Evolutionary conservation across 306 rosid species (phyloP), one percentile per base, ranked within the genome.

Genomic region (Ziziphus jujuba): DNA sequence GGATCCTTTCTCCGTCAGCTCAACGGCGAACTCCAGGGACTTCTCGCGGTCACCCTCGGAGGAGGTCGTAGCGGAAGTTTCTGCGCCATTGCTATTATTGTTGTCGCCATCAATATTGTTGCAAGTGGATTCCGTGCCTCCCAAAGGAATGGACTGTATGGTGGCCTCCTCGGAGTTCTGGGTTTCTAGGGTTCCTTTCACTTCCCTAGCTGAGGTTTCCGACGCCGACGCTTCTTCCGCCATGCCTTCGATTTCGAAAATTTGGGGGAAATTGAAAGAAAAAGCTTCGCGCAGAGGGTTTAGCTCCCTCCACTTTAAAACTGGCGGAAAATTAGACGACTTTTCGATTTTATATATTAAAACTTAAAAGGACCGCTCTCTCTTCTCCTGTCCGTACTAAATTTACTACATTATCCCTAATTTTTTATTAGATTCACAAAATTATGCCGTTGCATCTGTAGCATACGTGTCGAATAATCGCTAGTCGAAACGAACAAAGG

Each of bases 1-100:
- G 71, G 78, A 72, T 7, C 96, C 99, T 50, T 79, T 85, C 49
- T 80, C 90, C 87, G 80, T 81, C 77, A 93, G 49, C 74, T 90
- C 91, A 24, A 77, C 85, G 31, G 90, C 77, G 45, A 57, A 52
- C 56, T 83, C 91, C 67, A 88, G 70, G 6, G 96, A 70, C 65
- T 78, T 79, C 75, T 72, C 83, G 11, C 44, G 79, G 55, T 75
- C 86, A 19, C 70, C 77, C 20, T 70, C 78, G 22, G 91, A 50
- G 24, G 13, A 77, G 36, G 75, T 66, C 25, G 52, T 61, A 36
- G 74, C 80, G 5, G 90, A 84, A 63, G 79, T 22, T 74, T 75
- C 87, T 3, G 82, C 68, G 5, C 59, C 76, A 24, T 40, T 40
- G 5, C 59, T 74, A 24, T 40, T 40, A 40, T 25, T 14, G 53